Evolutionary conservation across 2,329 filamentous ascomycete species (phyloP).

Genomic region (Sarocladium oryzae): DNA sequence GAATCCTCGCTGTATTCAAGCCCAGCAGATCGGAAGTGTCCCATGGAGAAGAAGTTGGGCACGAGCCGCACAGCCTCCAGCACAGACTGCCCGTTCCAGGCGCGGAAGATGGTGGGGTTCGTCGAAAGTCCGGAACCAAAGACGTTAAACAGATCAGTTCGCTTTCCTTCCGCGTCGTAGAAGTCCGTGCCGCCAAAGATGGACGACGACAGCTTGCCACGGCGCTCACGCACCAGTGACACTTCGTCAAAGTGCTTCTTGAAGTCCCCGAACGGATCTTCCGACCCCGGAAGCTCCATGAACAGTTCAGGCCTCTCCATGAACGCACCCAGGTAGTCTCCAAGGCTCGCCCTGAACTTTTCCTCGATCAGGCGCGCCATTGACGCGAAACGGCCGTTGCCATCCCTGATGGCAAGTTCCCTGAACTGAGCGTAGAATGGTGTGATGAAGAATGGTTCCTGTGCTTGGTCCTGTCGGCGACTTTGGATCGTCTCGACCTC

Average conservation of each 20-base stretch:
- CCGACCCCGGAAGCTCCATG: conserved; percentile 11
- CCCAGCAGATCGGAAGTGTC: conserved; percentile 16
- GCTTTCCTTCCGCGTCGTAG: conserved; percentile 13
- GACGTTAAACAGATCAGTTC: conserved; percentile 14
- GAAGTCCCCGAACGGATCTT: conserved; percentile 14
- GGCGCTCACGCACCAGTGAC: conserved; percentile 13
- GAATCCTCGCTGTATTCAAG: conserved; percentile 8
- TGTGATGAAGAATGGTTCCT: conserved; percentile 12
- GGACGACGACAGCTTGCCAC: conserved; percentile 14
- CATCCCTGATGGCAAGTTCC: conserved; percentile 14
- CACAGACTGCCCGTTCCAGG: conserved; percentile 14
- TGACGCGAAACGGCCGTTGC: conserved; percentile 14
- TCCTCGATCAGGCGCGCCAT: conserved; percentile 15
- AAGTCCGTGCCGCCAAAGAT: conserved; percentile 16
- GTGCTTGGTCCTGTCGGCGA: conserved; percentile 16
- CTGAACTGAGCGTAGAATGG: conserved; percentile 15
- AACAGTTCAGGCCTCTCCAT: conserved; percentile 15
- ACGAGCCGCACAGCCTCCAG: conserved; percentile 15
- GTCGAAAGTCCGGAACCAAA: conserved; percentile 16
- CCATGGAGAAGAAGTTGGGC: conserved; percentile 18
- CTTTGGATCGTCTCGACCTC: conserved; percentile 16
- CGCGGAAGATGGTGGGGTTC: conserved; percentile 16
- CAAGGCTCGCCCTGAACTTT: conserved; percentile 10
- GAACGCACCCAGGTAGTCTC: conserved; percentile 14
- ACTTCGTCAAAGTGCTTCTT: conserved; percentile 13